Percentiles rank a stretch among this genome's conserved stretches.
phyloP scores from a whole-genome alignment of 2,329 filamentous ascomycete species.

The Grosmannia serpens region DNA sequence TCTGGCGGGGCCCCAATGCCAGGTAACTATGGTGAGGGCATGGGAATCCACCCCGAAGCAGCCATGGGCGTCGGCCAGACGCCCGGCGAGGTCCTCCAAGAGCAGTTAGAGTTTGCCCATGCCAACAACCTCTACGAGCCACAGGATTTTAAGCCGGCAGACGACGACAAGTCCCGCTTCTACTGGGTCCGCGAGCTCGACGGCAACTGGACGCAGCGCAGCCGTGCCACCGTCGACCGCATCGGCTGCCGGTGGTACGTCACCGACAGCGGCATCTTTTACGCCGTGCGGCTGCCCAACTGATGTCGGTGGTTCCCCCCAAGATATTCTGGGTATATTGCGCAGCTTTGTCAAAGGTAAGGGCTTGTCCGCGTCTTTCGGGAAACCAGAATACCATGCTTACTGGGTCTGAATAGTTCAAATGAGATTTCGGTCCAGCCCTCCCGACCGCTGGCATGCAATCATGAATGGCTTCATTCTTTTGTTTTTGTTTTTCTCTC shows the following conservation, averaged over 20 bases:
- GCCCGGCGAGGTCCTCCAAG: slow-evolving; percentile 31
- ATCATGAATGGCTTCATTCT: background rate
- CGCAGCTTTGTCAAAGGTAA: background rate
- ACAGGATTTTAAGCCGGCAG: slow-evolving; percentile 52
- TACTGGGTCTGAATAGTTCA: background rate
- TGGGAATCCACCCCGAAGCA: slow-evolving; percentile 28
- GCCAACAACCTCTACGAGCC: slow-evolving; percentile 40
- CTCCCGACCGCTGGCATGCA: background rate
- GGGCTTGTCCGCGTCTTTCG: background rate
- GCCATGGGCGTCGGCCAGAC: slow-evolving; percentile 42
- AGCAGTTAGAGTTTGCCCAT: slow-evolving; percentile 37
- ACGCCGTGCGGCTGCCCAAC: slow-evolving; percentile 42
- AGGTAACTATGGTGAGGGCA: slow-evolving; percentile 1
- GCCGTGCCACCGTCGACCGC: slow-evolving; percentile 47
- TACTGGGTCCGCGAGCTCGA: slow-evolving; percentile 52
- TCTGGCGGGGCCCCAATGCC: slow-evolving; percentile 4
- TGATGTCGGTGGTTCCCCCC: slow-evolving; percentile 14
- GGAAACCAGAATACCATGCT: background rate
- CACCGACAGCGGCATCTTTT: slow-evolving; percentile 45
- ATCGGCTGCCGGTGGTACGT: slow-evolving; percentile 48
- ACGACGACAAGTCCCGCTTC: slow-evolving; percentile 47
- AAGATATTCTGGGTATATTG: background rate
- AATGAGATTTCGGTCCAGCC: background rate
- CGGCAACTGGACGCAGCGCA: slow-evolving; percentile 47
- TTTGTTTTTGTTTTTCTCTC: background rate